Evolutionary conservation across 331 rosid genomes (phyloP).

Genomic region (Acacia concinna): DNA sequence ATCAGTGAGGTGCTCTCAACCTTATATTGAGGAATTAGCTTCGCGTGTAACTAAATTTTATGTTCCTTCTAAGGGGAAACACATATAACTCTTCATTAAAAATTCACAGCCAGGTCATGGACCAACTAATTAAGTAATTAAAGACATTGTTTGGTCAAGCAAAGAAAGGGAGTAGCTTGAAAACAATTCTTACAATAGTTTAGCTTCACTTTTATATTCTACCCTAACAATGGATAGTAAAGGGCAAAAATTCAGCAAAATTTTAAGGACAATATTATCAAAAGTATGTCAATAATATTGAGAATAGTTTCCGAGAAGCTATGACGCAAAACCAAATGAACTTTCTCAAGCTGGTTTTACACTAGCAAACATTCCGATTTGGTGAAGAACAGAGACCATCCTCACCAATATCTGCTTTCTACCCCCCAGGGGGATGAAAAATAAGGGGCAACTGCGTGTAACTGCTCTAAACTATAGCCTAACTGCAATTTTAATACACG

Average conservation of each 20-base stretch:
- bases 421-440: not conserved
- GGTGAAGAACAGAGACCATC: not conserved
- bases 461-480: not conserved
- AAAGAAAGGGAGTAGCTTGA: not conserved
- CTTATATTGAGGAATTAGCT: not conserved
- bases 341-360: not conserved
- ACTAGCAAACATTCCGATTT: not conserved
- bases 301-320: not conserved
- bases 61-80: not conserved
- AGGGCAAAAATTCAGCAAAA: not conserved
- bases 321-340: not conserved
- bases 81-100: not conserved
- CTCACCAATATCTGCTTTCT: not conserved
- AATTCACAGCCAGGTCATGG: not conserved
- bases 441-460: not conserved
- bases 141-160: not conserved
- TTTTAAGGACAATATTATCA: not conserved
- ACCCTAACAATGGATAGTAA: not conserved
- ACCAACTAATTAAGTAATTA: not conserved
- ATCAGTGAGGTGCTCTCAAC: not conserved
- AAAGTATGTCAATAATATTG: not conserved
- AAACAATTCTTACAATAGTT: slow-evolving; percentile 1
- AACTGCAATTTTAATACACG: not conserved
- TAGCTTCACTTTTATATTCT: not conserved
- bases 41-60: not conserved